Evolutionary conservation across 257 asterid species (phyloP).

Genomic region (Solanum chiquidenum): DNA sequence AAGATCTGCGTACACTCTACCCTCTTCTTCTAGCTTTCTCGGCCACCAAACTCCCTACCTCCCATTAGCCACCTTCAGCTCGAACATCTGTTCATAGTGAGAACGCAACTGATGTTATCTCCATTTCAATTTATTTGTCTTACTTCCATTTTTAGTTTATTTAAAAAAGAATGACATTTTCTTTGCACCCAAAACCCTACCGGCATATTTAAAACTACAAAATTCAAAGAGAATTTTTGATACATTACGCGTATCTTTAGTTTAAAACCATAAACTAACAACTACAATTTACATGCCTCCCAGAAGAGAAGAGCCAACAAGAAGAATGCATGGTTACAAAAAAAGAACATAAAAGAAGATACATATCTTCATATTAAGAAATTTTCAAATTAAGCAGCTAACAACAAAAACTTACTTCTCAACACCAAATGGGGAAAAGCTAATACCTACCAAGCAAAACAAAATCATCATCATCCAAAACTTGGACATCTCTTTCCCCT

Average conservation of each 20-base stretch:
- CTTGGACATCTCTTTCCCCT: slow-evolving; percentile 57
- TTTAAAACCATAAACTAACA: neutral
- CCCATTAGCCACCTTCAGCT: too few species aligned
- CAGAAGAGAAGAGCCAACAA: neutral
- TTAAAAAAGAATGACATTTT: neutral
- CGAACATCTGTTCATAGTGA: too few species aligned
- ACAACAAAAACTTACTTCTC: neutral
- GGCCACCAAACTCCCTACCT: too few species aligned
- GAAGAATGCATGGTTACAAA: neutral
- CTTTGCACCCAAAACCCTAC: neutral
- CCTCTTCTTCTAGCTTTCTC: too few species aligned
- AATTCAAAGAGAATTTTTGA: too few species aligned
- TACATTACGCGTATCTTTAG: neutral
- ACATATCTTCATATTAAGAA: neutral
- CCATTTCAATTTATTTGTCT: neutral
- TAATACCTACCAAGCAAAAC: slow-evolving; percentile 65
- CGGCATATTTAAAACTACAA: too few species aligned
- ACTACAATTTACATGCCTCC: neutral
- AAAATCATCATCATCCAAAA: slow-evolving; percentile 67
- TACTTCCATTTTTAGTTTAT: too few species aligned
- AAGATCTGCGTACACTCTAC: fast-evolving
- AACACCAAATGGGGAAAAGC: neutral
- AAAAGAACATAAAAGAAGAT: neutral
- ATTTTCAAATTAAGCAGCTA: neutral
- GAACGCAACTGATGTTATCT: too few species aligned